Evolutionary conservation across 2,329 filamentous ascomycete genomes (phyloP), one percentile per base, ranked within the genome.

Genomic region (Mariannaea elegans): DNA sequence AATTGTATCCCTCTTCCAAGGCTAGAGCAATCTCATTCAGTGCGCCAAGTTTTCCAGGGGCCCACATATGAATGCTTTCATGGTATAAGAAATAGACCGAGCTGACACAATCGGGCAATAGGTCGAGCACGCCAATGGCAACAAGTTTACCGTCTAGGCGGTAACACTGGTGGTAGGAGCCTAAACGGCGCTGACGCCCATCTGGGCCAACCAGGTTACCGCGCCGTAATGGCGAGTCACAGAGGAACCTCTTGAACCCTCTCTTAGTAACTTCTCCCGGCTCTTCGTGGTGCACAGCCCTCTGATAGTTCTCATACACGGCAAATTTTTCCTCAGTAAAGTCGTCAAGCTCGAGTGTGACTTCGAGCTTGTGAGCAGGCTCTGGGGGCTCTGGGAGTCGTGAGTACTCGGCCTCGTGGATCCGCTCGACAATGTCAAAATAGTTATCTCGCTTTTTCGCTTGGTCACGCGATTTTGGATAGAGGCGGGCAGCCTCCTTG

Each of bases 1-100:
- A 93, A 41, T 83, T 78, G 68, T 94, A 93, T 0, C 86, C 88
- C 6, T 80, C 81, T 70, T 94, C 91, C 3, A 82, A 77, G 0
- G 91, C 89, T 24, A 95, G 74, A 0, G 87, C 81, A 61, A 92
- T 90, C 75, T 95, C 92, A 62, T 88, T 80, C 62, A 94, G 73
- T 1, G 91, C 92, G 32, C 90, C 88, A 5, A 94, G 76, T 74
- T 94, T 95, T 1, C 92, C 92, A 27, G 92, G 90, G 21, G 83
- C 83, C 76, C 86, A 88, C 56, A 82, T 81, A 66, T 90, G 87
- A 52, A 93, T 87, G 63, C 90, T 90, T 69, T 89, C 87, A 69
- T 94, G 86, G 71, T 95, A 95, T 61, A 95, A 77, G 72, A 95
- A 92, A 76, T 95, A 95, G 10, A 95, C 92, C 4, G 90, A 90